These are phyloP conservation scores for Chloris gayana DNA, from an alignment of 176 grass and related monocot genomes.

Conservation along the genomic window DNA sequence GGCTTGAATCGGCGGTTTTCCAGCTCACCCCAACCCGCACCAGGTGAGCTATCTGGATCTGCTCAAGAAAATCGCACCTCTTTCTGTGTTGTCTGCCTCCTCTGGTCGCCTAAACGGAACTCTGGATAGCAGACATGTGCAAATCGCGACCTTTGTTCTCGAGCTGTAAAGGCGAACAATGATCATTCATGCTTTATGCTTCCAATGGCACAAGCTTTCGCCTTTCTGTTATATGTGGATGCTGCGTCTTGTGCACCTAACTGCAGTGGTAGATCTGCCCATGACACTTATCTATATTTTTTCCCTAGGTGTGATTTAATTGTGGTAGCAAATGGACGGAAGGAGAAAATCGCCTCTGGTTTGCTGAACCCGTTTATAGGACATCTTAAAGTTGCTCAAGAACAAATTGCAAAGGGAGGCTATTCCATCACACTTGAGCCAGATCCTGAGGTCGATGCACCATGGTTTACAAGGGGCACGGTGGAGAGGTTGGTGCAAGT, in stretches of 20 bases:
- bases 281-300: background rate
- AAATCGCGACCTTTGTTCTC: background rate
- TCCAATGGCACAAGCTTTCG: background rate
- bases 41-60: conserved; percentile 60
- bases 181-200: background rate
- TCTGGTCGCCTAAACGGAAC: conserved; percentile 3
- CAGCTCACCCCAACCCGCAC: conserved; percentile 98
- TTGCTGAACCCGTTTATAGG: conserved; percentile 85
- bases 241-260: background rate
- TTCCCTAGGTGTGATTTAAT: conserved; percentile 88
- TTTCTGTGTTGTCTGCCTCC: background rate
- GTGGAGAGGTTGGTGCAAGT: conserved; percentile 65
- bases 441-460: conserved; percentile 36
- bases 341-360: conserved; percentile 90
- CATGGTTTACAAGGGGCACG: conserved; percentile 92
- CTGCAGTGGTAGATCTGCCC: background rate
- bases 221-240: background rate
- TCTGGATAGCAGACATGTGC: background rate
- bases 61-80: conserved; percentile 19
- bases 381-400: conserved; percentile 82
- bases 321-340: conserved; percentile 65
- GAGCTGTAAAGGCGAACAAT: background rate
- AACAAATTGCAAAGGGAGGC: conserved; percentile 89
- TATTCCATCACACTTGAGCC: conserved; percentile 87
- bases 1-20: conserved; percentile 89